Conservation (phyloP, 768 basidiomycete species). For the Exsudoporus frostii region DNA sequence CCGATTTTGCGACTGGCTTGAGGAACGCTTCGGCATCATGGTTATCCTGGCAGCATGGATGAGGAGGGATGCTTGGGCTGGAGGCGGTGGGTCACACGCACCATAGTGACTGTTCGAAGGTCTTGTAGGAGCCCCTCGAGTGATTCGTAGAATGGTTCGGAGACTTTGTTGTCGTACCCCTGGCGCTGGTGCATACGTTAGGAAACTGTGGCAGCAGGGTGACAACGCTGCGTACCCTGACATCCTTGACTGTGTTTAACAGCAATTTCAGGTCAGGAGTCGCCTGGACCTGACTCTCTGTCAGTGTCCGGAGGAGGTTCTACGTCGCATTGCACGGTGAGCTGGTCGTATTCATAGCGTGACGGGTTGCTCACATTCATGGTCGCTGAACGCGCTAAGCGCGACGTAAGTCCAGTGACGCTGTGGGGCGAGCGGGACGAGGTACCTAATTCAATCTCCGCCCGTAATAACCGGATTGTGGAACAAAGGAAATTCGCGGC, state of each 20-base stretch:
- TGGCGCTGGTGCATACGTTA: conserved; percentile 38
- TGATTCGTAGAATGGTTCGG: conserved; percentile 91
- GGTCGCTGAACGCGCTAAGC: conserved; percentile 26
- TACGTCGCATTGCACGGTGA: conserved; percentile 28
- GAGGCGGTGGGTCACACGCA: conserved; percentile 31
- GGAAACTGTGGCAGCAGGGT: conserved; percentile 4
- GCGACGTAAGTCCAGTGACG: conserved; percentile 27
- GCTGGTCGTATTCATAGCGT: not conserved
- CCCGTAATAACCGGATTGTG: conserved; percentile 15
- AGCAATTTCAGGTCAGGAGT: conserved; percentile 75
- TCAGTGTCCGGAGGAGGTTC: conserved; percentile 89
- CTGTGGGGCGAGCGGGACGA: conserved; percentile 33
- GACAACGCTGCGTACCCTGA: conserved; percentile 60
- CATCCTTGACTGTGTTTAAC: conserved; percentile 81
- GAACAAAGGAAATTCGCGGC: not conserved
- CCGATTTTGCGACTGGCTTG: conserved; percentile 85
- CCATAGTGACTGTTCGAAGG: conserved; percentile 73
- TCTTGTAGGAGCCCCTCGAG: conserved; percentile 86
- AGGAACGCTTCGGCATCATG: conserved; percentile 92
- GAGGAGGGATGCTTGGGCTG: conserved; percentile 27
- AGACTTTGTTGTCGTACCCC: conserved; percentile 61
- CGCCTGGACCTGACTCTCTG: conserved; percentile 68
- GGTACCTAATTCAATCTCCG: conserved; percentile 30
- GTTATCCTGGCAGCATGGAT: conserved; percentile 55
- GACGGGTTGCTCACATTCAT: conserved; percentile 22